Evolutionary conservation across 495 filamentous ascomycete species (phyloP).

Genomic region (Alectoria sarmentosa): DNA sequence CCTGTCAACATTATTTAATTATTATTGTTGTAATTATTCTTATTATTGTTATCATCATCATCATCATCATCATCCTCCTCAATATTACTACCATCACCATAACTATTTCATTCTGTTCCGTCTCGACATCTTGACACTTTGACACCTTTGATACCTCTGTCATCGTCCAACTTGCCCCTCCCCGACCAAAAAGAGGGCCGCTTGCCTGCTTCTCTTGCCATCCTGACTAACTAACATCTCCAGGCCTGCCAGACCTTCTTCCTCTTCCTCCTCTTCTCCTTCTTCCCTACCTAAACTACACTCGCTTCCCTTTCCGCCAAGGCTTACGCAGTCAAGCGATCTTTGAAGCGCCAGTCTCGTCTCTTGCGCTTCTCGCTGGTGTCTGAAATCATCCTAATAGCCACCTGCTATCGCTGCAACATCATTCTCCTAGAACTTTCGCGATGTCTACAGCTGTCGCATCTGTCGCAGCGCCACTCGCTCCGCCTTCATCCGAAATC

Average conservation of each 20-base stretch:
- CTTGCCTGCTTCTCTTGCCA: neutral
- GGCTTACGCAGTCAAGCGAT: constrained; percentile 5
- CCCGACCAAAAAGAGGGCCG: too few relatives aligned
- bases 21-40: too few relatives aligned
- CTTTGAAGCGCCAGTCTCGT: constrained; percentile 16
- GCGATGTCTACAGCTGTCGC: constrained; percentile 50
- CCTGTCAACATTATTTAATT: too few relatives aligned
- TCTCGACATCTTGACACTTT: neutral
- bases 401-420: constrained; percentile 7
- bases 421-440: constrained; percentile 13
- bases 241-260: neutral
- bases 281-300: neutral
- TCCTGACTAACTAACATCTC: neutral
- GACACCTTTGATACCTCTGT: neutral
- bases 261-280: neutral
- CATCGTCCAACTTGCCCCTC: neutral
- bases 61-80: too few relatives aligned
- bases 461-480: constrained; percentile 40
- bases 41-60: too few relatives aligned
- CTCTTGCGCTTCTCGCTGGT: constrained; percentile 13
- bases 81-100: too few relatives aligned
- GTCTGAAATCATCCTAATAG: neutral
- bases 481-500: constrained; percentile 42
- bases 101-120: too few relatives aligned
- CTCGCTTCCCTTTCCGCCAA: constrained; percentile 1